Conservation (phyloP, 495 filamentous ascomycete genomes). For the Jackrogersella multiformis region DNA sequence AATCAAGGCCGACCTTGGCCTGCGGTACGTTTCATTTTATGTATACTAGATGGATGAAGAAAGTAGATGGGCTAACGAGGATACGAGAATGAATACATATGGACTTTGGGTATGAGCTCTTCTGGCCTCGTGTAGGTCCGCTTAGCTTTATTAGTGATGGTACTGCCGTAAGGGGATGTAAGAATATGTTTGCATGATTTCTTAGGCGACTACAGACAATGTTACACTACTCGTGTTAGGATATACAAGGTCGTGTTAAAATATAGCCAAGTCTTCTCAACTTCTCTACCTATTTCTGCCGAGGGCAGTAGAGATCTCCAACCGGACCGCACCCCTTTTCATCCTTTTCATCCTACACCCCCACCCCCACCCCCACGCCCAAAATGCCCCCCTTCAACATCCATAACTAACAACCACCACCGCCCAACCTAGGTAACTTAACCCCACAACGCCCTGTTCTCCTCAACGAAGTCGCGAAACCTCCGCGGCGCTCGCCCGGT, state of each 20-base stretch:
- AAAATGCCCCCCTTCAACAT: no score
- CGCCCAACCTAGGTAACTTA: no score
- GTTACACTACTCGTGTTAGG: neutral
- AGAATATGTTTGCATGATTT: neutral
- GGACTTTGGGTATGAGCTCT: neutral
- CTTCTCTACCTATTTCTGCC: neutral
- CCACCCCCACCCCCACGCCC: no score
- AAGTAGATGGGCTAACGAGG: slow-evolving; percentile 14
- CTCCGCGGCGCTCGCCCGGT: slow-evolving; percentile 48
- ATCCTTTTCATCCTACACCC: no score
- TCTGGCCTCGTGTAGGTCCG: neutral
- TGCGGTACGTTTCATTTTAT: slow-evolving; percentile 11
- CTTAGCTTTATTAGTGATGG: neutral
- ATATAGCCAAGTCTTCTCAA: neutral
- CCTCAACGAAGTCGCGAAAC: slow-evolving; percentile 50
- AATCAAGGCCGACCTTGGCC: neutral
- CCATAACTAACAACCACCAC: no score
- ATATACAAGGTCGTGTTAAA: neutral
- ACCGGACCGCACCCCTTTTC: neutral
- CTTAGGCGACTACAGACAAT: neutral
- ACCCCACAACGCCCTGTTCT: slow-evolving; percentile 46
- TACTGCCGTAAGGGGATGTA: neutral
- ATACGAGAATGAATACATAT: slow-evolving; percentile 12
- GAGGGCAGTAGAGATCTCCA: neutral
- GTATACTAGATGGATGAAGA: slow-evolving; percentile 32